A percentile compares a stretch with the other conserved stretches of the same genome.
These are phyloP conservation scores for Raffaelea arxii DNA, from an alignment of 2,329 filamentous ascomycete genomes.

Conservation along the genomic window DNA sequence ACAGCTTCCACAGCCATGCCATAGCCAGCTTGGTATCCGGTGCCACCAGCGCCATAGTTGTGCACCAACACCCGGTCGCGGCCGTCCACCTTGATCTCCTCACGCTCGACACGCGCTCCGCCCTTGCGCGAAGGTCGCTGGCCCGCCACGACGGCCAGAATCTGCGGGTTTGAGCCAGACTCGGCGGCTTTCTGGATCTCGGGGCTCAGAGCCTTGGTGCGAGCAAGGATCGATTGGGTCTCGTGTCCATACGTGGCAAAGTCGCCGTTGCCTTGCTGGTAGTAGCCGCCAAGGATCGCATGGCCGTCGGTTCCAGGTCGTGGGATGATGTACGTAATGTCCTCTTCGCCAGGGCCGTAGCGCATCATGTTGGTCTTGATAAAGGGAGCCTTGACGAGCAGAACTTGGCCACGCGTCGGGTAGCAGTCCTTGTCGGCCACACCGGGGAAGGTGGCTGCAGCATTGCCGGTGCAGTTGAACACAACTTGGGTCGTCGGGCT, in stretches of 20 bases:
- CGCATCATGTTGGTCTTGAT: slow-evolving; percentile 27
- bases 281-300: slow-evolving; percentile 28
- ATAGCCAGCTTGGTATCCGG: slow-evolving; percentile 33
- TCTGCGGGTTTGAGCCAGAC: slow-evolving; percentile 13
- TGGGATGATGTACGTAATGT: slow-evolving; percentile 31
- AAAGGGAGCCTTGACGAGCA: slow-evolving; percentile 23
- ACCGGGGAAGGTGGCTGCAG: slow-evolving; percentile 22
- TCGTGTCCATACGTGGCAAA: slow-evolving; percentile 25
- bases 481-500: slow-evolving; percentile 18
- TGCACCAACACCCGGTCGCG: slow-evolving; percentile 21
- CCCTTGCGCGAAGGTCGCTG: slow-evolving; percentile 28
- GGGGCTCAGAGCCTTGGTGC: slow-evolving; percentile 21
- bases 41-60: slow-evolving; percentile 35
- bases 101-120: slow-evolving; percentile 29
- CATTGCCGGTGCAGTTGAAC: slow-evolving; percentile 12
- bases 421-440: slow-evolving; percentile 28
- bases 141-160: slow-evolving; percentile 23
- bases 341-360: slow-evolving; percentile 26
- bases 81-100: slow-evolving; percentile 14
- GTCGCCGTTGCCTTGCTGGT: slow-evolving; percentile 24
- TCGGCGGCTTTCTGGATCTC: slow-evolving; percentile 15
- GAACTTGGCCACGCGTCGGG: slow-evolving; percentile 29
- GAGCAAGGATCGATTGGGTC: slow-evolving; percentile 25
- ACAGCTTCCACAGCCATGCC: slow-evolving; percentile 29
- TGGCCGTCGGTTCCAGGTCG: slow-evolving; percentile 25